These are phyloP conservation scores for Sclerotinia sclerotiorum DNA, from an alignment of 2,329 filamentous ascomycete genomes.

Conservation along the genomic window DNA sequence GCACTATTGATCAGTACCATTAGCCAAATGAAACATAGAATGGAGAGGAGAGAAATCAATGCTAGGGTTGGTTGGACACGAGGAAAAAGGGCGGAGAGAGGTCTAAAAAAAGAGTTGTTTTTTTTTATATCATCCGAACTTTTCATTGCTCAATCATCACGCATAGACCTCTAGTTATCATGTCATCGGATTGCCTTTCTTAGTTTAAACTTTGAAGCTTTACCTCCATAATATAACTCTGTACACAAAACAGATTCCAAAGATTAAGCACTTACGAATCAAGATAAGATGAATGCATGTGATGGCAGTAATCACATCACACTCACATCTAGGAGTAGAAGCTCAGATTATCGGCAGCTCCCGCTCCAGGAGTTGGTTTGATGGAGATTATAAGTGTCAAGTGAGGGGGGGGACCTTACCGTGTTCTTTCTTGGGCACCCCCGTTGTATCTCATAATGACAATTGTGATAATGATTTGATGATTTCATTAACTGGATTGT, in stretches of 20 bases:
- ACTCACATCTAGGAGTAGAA: background rate
- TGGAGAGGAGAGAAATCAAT: too few species aligned
- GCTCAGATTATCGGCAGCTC: background rate
- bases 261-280: background rate
- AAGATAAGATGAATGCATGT: slow-evolving; percentile 12
- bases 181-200: too few species aligned
- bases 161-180: too few species aligned
- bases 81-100: too few species aligned
- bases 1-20: too few species aligned
- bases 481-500: background rate
- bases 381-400: slow-evolving; percentile 3
- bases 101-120: too few species aligned
- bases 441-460: background rate
- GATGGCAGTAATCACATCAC: slow-evolving; percentile 4
- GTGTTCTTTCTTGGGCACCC: background rate
- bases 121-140: too few species aligned
- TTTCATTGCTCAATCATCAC: too few species aligned
- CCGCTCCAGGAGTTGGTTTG: background rate
- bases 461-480: background rate
- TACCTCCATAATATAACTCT: background rate
- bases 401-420: background rate
- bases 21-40: too few species aligned
- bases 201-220: background rate
- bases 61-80: too few species aligned
- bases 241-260: too few species aligned